phyloP scores from a whole-genome alignment of 1,284 basidiomycete genomes.

The Cystobasidiaceae sp. region DNA sequence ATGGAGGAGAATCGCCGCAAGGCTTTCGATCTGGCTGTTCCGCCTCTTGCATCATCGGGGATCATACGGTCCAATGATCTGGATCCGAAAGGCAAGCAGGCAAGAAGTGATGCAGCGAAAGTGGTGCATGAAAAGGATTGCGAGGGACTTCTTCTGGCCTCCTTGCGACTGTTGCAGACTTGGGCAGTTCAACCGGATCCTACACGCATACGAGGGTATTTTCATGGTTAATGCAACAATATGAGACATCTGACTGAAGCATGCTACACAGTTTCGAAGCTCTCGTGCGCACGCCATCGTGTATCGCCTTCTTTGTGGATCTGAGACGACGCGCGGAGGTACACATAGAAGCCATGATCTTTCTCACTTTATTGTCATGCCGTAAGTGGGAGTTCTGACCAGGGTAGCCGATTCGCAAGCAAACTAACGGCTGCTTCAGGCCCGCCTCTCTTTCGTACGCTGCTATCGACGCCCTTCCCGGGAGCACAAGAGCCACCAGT shows the following conservation, averaged over 20 bases:
- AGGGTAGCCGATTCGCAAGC: neutral
- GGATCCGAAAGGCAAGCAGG: neutral
- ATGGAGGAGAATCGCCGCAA: neutral
- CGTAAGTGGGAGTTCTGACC: neutral
- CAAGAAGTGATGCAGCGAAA: conserved; percentile 1
- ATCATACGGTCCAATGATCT: neutral
- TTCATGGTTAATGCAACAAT: too few species aligned
- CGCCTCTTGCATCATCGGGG: neutral
- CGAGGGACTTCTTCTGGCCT: neutral
- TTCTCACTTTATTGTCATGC: neutral
- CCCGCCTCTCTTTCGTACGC: neutral
- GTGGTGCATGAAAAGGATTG: neutral
- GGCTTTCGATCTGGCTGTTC: neutral
- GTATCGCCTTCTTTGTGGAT: conserved; percentile 7
- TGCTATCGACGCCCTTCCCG: neutral
- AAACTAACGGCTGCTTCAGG: neutral
- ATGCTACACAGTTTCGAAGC: conserved; percentile 6
- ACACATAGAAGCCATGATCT: neutral
- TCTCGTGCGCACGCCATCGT: conserved; percentile 1
- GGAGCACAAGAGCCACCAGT: neutral
- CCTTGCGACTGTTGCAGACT: neutral
- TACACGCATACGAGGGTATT: too few species aligned
- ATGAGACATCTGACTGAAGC: too few species aligned
- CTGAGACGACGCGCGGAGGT: neutral
- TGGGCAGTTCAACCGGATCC: neutral